Percentiles rank a stretch among this genome's conserved stretches.
Evolutionary conservation across 1,139 yeast genomes (phyloP).

Genomic region (Yamadazyma conglobata): DNA sequence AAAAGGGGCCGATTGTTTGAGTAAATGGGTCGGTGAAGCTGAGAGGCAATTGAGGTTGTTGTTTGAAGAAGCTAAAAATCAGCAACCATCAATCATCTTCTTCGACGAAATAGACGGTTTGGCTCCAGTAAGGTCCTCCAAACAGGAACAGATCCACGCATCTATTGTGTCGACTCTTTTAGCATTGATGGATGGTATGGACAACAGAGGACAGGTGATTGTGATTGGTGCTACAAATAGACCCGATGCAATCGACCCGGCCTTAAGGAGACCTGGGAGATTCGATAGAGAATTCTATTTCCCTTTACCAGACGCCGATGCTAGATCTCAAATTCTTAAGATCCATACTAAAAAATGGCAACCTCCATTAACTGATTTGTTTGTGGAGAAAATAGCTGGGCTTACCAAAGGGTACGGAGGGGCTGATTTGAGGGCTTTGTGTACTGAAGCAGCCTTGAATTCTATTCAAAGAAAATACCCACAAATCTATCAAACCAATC

Average conservation of each 20-base stretch:
- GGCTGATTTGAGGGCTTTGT: conserved; percentile 90
- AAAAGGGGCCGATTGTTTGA: conserved; percentile 95
- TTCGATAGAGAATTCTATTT: conserved; percentile 96
- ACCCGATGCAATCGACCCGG: conserved; percentile 97
- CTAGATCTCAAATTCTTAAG: conserved; percentile 71
- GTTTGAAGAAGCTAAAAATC: conserved; percentile 94
- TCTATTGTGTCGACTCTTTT: conserved; percentile 91
- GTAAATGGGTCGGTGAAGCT: conserved; percentile 99
- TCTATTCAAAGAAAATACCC: conserved; percentile 92
- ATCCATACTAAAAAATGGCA: conserved; percentile 92
- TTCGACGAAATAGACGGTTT: conserved; percentile 98
- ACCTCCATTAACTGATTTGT: conserved; percentile 59
- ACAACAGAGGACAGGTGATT: conserved; percentile 91
- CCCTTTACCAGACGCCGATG: conserved; percentile 82
- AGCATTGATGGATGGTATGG: conserved; percentile 99
- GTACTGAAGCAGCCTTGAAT: conserved; percentile 92
- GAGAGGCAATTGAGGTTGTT: conserved; percentile 86
- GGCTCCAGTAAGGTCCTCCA: conserved; percentile 95
- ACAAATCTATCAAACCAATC: conserved; percentile 78
- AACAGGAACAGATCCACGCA: conserved; percentile 97
- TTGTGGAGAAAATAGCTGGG: conserved; percentile 66
- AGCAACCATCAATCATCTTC: conserved; percentile 92
- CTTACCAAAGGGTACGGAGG: conserved; percentile 97
- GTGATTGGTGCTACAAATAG: conserved; percentile 98
- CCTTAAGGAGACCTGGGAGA: conserved; percentile 94